Percentiles rank a stretch among this genome's conserved stretches.
Evolutionary conservation across 371 early-diverging fungal genomes (phyloP).

Genomic region (Syncephalastrum sp.): DNA sequence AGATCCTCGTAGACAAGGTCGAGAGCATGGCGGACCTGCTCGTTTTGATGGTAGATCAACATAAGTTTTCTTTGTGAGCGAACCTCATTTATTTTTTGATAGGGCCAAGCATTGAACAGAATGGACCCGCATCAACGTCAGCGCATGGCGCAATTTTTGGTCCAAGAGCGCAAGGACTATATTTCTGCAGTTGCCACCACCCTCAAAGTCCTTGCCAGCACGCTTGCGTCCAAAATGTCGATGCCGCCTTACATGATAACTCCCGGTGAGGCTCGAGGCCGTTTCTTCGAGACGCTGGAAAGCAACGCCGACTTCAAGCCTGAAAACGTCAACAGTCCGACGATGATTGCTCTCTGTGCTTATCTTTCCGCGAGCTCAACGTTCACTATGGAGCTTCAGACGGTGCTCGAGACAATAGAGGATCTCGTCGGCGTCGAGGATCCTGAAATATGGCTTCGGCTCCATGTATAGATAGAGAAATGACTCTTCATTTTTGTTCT

Average conservation of each 20-base stretch:
- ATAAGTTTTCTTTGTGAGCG: background rate
- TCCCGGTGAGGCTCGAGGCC: slow-evolving; percentile 4
- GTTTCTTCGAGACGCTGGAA: background rate
- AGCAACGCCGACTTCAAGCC: slow-evolving; percentile 17
- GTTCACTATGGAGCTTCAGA: slow-evolving; percentile 30
- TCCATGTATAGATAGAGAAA: slow-evolving; percentile 14
- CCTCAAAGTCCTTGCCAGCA: slow-evolving; percentile 6
- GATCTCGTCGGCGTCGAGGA: slow-evolving; percentile 32
- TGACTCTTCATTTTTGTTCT: too few species aligned
- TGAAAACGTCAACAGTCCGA: slow-evolving; percentile 18
- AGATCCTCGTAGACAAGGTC: slow-evolving; percentile 20
- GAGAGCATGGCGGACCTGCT: slow-evolving; percentile 37
- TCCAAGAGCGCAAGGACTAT: slow-evolving; percentile 31
- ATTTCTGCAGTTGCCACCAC: slow-evolving; percentile 15
- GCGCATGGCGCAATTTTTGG: slow-evolving; percentile 12
- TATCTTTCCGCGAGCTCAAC: slow-evolving; percentile 27
- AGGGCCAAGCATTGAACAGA: slow-evolving; percentile 17
- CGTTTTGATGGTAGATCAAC: slow-evolving; percentile 20
- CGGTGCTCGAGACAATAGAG: slow-evolving; percentile 14
- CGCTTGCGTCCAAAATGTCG: slow-evolving; percentile 6
- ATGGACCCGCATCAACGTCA: slow-evolving; percentile 19
- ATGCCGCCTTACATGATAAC: slow-evolving; percentile 11
- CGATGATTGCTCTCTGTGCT: slow-evolving; percentile 23
- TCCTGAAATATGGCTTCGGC: slow-evolving; percentile 26
- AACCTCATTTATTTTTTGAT: background rate